These are phyloP conservation scores for Phytophthora idaei DNA, from an alignment of 352 stramenopile species.

Conservation along the genomic window DNA sequence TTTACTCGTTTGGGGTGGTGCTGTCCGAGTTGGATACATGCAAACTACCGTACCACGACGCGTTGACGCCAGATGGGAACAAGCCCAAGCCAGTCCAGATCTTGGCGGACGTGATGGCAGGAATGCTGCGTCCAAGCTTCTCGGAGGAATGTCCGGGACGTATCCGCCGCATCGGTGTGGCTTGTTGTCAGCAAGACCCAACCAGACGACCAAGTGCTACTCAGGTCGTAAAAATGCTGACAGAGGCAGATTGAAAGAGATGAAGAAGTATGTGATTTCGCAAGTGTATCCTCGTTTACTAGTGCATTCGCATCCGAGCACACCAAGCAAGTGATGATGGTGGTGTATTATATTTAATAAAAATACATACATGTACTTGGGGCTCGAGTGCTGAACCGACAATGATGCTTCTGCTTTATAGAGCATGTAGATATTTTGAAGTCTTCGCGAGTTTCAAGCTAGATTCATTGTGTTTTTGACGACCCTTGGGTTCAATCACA, in stretches of 20 bases:
- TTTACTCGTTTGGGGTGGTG: slow-evolving; percentile 73
- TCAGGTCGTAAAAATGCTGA: not conserved
- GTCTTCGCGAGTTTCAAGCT: too few species aligned
- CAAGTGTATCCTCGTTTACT: too few species aligned
- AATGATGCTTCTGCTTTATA: too few species aligned
- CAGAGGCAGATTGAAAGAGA: not conserved
- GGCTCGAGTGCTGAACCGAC: too few species aligned
- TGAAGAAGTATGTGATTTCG: too few species aligned
- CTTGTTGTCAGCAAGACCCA: not conserved
- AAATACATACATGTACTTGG: too few species aligned
- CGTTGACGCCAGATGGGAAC: not conserved
- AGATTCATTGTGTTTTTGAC: not conserved
- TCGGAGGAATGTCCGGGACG: not conserved
- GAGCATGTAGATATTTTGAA: too few species aligned
- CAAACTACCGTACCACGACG: slow-evolving; percentile 29
- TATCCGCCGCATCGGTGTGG: not conserved
- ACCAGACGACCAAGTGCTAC: not conserved
- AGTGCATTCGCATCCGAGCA: too few species aligned
- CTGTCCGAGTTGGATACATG: slow-evolving; percentile 52
- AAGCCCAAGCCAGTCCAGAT: not conserved
- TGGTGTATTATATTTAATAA: too few species aligned
- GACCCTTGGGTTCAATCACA: not conserved
- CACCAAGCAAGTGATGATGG: too few species aligned
- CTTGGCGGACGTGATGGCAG: not conserved
- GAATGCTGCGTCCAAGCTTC: not conserved